Conservation (phyloP, 176 grass and related monocot genomes). For the Poa annua region DNA sequence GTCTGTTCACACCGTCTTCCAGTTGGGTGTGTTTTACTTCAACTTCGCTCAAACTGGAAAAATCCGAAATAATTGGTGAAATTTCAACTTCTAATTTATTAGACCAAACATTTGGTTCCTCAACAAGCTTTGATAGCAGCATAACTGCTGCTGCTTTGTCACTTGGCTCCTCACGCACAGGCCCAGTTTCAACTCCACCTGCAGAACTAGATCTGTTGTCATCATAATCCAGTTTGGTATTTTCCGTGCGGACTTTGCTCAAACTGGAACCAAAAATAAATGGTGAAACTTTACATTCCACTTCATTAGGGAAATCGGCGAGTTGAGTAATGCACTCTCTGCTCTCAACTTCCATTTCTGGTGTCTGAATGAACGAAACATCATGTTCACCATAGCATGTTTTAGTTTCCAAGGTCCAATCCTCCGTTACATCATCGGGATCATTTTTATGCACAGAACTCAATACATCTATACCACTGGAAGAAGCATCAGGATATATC, state of each 20-base stretch:
- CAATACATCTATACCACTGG: constrained; percentile 36
- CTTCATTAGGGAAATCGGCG: constrained; percentile 9
- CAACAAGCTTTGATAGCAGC: not conserved
- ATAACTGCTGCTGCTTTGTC: not conserved
- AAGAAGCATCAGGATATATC: constrained; percentile 29
- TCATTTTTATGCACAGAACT: constrained; percentile 39
- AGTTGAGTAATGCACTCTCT: constrained; percentile 10
- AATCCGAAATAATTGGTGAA: constrained; percentile 20
- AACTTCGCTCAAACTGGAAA: constrained; percentile 33
- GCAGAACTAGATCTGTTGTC: constrained; percentile 26
- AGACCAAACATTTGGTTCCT: constrained; percentile 17
- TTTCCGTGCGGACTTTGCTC: constrained; percentile 27
- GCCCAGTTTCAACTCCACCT: constrained; percentile 24
- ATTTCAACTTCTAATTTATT: constrained; percentile 25
- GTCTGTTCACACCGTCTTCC: constrained; percentile 15
- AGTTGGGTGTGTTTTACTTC: constrained; percentile 24
- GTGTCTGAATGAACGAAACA: constrained; percentile 41
- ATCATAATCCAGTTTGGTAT: constrained; percentile 26
- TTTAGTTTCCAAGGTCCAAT: constrained; percentile 43
- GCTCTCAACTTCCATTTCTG: constrained; percentile 16
- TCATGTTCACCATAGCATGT: constrained; percentile 36
- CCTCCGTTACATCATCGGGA: constrained; percentile 27
- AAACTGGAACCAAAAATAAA: constrained; percentile 35
- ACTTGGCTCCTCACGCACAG: constrained; percentile 10
- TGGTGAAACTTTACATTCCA: constrained; percentile 22